Evolutionary conservation across 257 asterid species (phyloP).

Genomic region (Paraleonurus japonicus): DNA sequence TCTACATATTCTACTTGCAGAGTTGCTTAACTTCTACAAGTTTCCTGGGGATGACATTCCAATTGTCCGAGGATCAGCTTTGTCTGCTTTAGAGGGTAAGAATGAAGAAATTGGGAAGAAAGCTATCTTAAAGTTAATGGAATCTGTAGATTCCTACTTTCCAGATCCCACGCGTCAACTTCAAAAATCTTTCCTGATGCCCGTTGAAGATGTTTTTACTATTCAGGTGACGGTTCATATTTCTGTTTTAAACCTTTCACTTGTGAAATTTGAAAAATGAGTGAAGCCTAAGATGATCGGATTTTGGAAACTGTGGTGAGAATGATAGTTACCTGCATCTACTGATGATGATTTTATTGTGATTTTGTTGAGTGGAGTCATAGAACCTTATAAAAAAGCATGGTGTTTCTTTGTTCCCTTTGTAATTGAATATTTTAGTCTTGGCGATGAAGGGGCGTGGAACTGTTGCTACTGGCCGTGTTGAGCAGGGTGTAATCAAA

Average conservation of each 20-base stretch:
- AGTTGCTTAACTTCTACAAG: constrained; percentile 75
- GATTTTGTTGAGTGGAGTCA: not conserved
- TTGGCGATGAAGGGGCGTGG: constrained; percentile 76
- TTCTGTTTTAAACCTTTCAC: constrained; percentile 10
- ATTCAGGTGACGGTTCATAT: constrained; percentile 80
- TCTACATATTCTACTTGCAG: constrained; percentile 41
- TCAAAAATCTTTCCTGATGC: constrained; percentile 87
- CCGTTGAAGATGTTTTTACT: constrained; percentile 89
- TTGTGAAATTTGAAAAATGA: not conserved
- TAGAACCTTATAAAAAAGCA: not conserved
- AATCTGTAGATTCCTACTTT: constrained; percentile 79
- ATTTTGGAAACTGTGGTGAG: not conserved
- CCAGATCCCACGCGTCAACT: constrained; percentile 84
- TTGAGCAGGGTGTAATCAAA: constrained; percentile 80
- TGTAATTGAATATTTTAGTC: constrained; percentile 14
- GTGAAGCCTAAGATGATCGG: not conserved
- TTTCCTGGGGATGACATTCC: constrained; percentile 97
- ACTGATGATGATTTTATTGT: not conserved
- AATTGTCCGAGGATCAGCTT: constrained; percentile 83
- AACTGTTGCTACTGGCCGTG: constrained; percentile 94
- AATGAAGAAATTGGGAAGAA: constrained; percentile 75
- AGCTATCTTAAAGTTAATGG: constrained; percentile 83
- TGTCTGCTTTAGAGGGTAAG: constrained; percentile 84
- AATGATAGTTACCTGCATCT: too few relatives aligned
- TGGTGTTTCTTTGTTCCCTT: not conserved